Evolutionary conservation across 768 basidiomycete genomes (phyloP).

Genomic region (Phylloporus sp.): DNA sequence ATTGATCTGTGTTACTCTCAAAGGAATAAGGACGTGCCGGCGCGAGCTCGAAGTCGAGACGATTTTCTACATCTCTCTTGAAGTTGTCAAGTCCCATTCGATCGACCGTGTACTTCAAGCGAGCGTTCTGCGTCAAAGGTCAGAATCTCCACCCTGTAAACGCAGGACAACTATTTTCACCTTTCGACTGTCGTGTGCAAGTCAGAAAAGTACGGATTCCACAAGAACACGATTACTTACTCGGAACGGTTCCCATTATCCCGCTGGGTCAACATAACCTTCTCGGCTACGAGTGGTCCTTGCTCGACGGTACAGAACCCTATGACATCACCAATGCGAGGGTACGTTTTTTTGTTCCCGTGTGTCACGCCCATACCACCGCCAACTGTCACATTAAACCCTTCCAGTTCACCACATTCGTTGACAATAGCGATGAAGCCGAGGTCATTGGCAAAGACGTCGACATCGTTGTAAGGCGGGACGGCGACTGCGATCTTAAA

Average conservation of each 20-base stretch:
- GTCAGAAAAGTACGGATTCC: neutral
- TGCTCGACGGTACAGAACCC: constrained; percentile 92
- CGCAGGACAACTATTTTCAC: constrained; percentile 24
- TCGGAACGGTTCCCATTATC: constrained; percentile 95
- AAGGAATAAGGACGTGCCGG: constrained; percentile 77
- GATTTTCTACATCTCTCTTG: constrained; percentile 85
- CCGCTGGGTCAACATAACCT: constrained; percentile 88
- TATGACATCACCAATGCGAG: constrained; percentile 78
- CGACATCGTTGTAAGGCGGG: constrained; percentile 94
- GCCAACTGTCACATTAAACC: constrained; percentile 92
- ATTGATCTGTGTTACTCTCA: constrained; percentile 88
- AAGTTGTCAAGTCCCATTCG: constrained; percentile 87
- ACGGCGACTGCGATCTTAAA: constrained; percentile 97
- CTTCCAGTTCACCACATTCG: constrained; percentile 67
- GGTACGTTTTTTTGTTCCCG: constrained; percentile 98
- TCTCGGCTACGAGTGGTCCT: constrained; percentile 82
- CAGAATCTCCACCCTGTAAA: constrained; percentile 6
- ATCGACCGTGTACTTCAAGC: constrained; percentile 96
- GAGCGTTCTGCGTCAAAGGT: constrained; percentile 56
- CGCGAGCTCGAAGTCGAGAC: constrained; percentile 70
- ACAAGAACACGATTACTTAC: constrained; percentile 42
- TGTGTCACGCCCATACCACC: constrained; percentile 99
- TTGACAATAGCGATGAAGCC: constrained; percentile 94
- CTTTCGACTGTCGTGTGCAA: constrained; percentile 46
- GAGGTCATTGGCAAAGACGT: constrained; percentile 92